These are phyloP conservation scores for Talaromyces sp. DNA, from an alignment of 2,329 filamentous ascomycete species.

Conservation along the genomic window DNA sequence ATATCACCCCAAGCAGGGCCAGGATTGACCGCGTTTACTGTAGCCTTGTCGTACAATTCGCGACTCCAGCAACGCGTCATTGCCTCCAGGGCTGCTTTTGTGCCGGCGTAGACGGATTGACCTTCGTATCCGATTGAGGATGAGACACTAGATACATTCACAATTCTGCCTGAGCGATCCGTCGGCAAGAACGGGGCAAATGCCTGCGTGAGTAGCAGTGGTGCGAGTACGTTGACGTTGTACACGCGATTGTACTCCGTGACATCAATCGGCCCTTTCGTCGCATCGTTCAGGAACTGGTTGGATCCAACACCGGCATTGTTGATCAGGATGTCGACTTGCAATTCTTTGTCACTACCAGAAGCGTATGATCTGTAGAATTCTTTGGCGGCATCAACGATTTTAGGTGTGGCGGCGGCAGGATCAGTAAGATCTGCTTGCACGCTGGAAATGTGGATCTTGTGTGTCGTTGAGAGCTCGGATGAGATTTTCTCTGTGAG, in stretches of 20 bases:
- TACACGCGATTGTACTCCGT: constrained; percentile 70
- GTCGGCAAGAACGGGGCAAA: constrained; percentile 64
- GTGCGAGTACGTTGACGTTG: constrained; percentile 76
- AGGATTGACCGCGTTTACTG: constrained; percentile 64
- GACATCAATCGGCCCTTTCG: constrained; percentile 58
- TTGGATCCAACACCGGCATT: constrained; percentile 66
- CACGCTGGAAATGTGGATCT: constrained; percentile 58
- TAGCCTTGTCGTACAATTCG: constrained; percentile 59
- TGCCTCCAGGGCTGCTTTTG: constrained; percentile 64
- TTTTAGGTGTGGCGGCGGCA: constrained; percentile 53
- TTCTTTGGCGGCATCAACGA: constrained; percentile 58
- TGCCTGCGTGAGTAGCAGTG: constrained; percentile 73
- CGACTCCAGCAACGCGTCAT: constrained; percentile 67
- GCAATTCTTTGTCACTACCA: constrained; percentile 47
- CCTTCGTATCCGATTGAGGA: constrained; percentile 55
- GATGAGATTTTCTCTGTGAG: constrained; percentile 54
- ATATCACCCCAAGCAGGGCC: constrained; percentile 65
- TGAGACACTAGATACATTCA: constrained; percentile 60
- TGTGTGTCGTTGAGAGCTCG: constrained; percentile 55
- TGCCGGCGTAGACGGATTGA: constrained; percentile 62
- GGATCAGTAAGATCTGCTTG: constrained; percentile 69
- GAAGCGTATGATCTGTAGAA: constrained; percentile 32
- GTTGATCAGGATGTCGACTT: constrained; percentile 82
- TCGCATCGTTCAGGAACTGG: constrained; percentile 58
- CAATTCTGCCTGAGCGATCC: constrained; percentile 63